Evolutionary conservation across 2,329 filamentous ascomycete species (phyloP).

Genomic region (Fusarium sp.): DNA sequence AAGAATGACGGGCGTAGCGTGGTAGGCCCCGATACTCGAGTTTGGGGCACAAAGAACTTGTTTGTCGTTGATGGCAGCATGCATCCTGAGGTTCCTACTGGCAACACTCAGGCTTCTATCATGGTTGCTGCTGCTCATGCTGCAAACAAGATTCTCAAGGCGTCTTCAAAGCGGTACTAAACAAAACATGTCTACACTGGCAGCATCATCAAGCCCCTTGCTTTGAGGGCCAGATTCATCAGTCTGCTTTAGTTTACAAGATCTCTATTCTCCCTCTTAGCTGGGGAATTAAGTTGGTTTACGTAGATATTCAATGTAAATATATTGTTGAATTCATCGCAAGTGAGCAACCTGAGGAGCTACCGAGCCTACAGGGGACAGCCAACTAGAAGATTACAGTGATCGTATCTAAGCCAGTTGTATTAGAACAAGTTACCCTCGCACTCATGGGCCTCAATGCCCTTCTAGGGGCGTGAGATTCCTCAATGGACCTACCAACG

Average conservation of each 20-base stretch:
- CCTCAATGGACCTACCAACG: background rate
- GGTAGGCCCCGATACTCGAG: constrained; percentile 46
- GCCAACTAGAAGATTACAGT: background rate
- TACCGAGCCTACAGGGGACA: background rate
- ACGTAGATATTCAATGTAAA: background rate
- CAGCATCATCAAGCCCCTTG: background rate
- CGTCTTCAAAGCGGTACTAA: background rate
- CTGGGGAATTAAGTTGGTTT: background rate
- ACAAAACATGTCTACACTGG: background rate
- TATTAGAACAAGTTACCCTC: background rate
- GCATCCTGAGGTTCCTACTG: constrained; percentile 44
- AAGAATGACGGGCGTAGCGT: constrained; percentile 46
- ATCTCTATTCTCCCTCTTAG: background rate
- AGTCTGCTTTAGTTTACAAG: background rate
- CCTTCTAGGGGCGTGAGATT: background rate
- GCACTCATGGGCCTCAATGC: background rate
- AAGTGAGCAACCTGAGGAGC: background rate
- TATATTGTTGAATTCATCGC: background rate
- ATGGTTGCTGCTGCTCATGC: constrained; percentile 43
- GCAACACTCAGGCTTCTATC: constrained; percentile 40
- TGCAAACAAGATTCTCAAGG: constrained; percentile 34
- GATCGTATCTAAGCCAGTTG: background rate
- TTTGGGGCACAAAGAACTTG: constrained; percentile 45
- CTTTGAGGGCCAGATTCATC: background rate
- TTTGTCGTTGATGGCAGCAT: constrained; percentile 46